phyloP scores from a whole-genome alignment of 371 early-diverging fungal genomes.

The Syncephalastrum monosporum region DNA sequence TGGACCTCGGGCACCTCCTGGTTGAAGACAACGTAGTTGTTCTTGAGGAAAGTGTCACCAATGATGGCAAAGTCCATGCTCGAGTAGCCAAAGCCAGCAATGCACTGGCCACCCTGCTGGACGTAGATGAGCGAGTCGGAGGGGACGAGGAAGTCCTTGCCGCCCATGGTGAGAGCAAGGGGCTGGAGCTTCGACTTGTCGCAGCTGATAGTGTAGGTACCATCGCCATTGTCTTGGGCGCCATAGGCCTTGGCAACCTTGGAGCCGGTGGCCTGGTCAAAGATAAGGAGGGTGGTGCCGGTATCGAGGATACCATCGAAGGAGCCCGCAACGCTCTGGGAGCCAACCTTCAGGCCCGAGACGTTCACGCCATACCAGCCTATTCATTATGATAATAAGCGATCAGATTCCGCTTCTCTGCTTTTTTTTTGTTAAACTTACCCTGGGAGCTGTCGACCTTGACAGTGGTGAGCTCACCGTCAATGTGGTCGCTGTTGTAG shows the following conservation, averaged over 20 bases:
- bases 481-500: slow-evolving; percentile 33
- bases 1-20: slow-evolving; percentile 19
- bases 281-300: slow-evolving; percentile 26
- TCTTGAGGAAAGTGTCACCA: slow-evolving; percentile 48
- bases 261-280: slow-evolving; percentile 15
- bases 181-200: slow-evolving; percentile 21
- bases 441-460: slow-evolving; percentile 27
- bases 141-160: slow-evolving; percentile 20
- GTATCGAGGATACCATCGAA: slow-evolving; percentile 30
- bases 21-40: slow-evolving; percentile 38
- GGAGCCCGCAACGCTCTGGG: not conserved
- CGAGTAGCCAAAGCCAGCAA: slow-evolving; percentile 27
- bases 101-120: slow-evolving; percentile 13
- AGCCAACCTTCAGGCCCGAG: not conserved
- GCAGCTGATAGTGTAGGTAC: slow-evolving; percentile 29
- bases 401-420: too few relatives aligned
- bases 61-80: slow-evolving; percentile 30
- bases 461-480: slow-evolving; percentile 38
- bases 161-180: slow-evolving; percentile 18
- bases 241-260: slow-evolving; percentile 16
- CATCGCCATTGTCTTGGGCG: slow-evolving; percentile 22
- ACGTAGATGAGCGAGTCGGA: slow-evolving; percentile 21
- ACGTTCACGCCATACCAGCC: slow-evolving; percentile 14
- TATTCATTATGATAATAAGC: not conserved
- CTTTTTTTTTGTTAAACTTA: too few relatives aligned